These are phyloP conservation scores for Galerina sulciceps DNA, from an alignment of 768 basidiomycete genomes.

Conservation along the genomic window DNA sequence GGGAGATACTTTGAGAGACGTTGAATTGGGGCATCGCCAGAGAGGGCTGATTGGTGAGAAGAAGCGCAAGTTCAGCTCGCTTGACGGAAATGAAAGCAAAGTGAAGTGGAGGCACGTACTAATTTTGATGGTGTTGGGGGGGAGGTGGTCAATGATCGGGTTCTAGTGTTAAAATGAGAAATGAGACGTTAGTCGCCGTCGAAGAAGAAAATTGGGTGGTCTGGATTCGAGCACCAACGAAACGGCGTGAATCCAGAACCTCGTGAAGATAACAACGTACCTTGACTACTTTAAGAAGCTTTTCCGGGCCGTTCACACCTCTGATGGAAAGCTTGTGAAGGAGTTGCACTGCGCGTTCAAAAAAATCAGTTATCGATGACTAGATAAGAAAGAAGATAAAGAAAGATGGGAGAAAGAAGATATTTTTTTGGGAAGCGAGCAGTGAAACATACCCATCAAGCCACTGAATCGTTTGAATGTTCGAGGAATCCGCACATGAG, in stretches of 20 bases:
- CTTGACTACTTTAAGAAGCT: conserved; percentile 96
- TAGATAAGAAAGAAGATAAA: conserved; percentile 2
- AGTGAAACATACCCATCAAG: conserved; percentile 78
- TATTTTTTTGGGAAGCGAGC: not conserved
- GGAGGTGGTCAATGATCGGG: conserved; percentile 92
- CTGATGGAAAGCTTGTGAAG: conserved; percentile 95
- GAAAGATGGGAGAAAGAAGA: conserved; percentile 10
- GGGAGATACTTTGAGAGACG: conserved; percentile 84
- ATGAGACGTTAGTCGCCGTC: too few relatives aligned
- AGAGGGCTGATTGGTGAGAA: conserved; percentile 63
- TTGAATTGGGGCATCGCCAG: conserved; percentile 85
- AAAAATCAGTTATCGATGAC: too few relatives aligned
- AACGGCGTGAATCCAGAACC: not conserved
- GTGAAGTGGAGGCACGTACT: conserved; percentile 55
- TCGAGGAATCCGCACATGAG: conserved; percentile 94
- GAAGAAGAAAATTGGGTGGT: too few relatives aligned
- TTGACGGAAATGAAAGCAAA: not conserved
- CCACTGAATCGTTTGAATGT: conserved; percentile 99
- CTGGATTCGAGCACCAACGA: too few relatives aligned
- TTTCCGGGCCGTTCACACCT: conserved; percentile 96
- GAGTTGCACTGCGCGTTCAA: conserved; percentile 74
- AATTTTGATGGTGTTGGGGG: conserved; percentile 93
- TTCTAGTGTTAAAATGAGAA: conserved; percentile 62
- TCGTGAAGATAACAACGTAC: conserved; percentile 40
- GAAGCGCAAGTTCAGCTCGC: not conserved